These are phyloP conservation scores for Exserohilum turcica DNA, from an alignment of 2,329 filamentous ascomycete species.

Conservation along the genomic window DNA sequence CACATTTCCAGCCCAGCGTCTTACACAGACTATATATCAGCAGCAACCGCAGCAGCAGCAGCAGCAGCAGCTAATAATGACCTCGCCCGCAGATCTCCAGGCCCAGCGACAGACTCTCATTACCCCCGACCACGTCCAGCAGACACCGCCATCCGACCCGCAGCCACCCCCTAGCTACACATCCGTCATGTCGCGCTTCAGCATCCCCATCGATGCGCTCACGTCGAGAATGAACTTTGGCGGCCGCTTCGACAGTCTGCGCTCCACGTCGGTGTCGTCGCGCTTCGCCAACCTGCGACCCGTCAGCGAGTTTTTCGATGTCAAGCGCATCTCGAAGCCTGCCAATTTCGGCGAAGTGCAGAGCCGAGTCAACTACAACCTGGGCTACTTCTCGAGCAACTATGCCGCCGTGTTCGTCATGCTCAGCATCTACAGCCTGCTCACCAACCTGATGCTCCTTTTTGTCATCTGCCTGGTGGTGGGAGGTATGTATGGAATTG, in stretches of 20 bases:
- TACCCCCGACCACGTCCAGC: slow-evolving; percentile 22
- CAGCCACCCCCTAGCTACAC: slow-evolving; percentile 7
- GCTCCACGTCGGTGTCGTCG: slow-evolving; percentile 75
- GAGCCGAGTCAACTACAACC: slow-evolving; percentile 94
- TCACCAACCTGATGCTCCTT: slow-evolving; percentile 83
- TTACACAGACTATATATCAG: slow-evolving; percentile 3
- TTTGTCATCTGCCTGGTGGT: slow-evolving; percentile 91
- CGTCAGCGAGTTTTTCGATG: slow-evolving; percentile 89
- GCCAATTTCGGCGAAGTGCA: slow-evolving; percentile 89
- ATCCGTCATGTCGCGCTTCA: slow-evolving; percentile 77
- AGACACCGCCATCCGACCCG: slow-evolving; percentile 6
- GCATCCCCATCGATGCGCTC: slow-evolving; percentile 88
- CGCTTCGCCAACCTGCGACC: slow-evolving; percentile 93
- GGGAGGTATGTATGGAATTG: slow-evolving; percentile 87
- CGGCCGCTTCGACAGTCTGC: slow-evolving; percentile 83
- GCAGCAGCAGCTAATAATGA: slow-evolving; percentile 32
- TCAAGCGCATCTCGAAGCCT: slow-evolving; percentile 95
- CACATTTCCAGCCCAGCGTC: slow-evolving; percentile 32
- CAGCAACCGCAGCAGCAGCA: too few relatives aligned
- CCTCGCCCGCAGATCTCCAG: slow-evolving; percentile 35
- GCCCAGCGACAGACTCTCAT: slow-evolving; percentile 36
- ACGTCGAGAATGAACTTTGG: slow-evolving; percentile 87
- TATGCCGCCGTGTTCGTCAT: slow-evolving; percentile 93
- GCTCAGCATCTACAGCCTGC: slow-evolving; percentile 91
- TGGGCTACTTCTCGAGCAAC: slow-evolving; percentile 97